phyloP scores from a whole-genome alignment of 1,139 yeast genomes.

The Candida labiduridarum region DNA sequence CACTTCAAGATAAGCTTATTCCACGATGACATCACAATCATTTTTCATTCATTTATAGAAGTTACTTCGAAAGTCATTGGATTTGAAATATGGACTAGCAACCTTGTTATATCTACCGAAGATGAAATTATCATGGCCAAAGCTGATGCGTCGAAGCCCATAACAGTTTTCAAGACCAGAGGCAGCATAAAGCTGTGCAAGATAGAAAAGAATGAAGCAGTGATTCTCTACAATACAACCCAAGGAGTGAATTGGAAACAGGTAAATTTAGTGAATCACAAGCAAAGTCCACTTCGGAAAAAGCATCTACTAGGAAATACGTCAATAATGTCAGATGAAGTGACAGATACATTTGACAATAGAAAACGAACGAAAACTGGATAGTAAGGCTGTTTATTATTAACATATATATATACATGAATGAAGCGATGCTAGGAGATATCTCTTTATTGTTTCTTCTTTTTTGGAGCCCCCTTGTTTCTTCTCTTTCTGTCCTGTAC shows the following conservation, averaged over 20 bases:
- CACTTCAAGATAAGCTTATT: not conserved
- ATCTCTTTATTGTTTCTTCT: conserved; percentile 38
- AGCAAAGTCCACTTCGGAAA: not conserved
- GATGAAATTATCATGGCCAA: not conserved
- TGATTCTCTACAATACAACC: not conserved
- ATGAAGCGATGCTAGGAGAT: conserved; percentile 7
- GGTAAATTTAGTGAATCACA: not conserved
- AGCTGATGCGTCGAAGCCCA: conserved; percentile 1
- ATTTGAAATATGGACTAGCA: not conserved
- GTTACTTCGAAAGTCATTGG: not conserved
- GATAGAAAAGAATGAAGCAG: not conserved
- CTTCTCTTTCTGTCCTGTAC: conserved; percentile 75
- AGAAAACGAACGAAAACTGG: conserved; percentile 21
- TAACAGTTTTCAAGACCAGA: not conserved
- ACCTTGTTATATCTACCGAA: not conserved
- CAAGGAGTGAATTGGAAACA: conserved; percentile 4
- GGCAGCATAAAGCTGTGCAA: not conserved
- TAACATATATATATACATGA: conserved; percentile 1
- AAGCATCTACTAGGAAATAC: conserved; percentile 8
- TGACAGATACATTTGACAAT: conserved; percentile 34
- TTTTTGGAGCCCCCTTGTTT: conserved; percentile 92
- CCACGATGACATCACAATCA: not conserved
- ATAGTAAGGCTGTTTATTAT: conserved; percentile 4
- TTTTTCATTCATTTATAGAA: not conserved
- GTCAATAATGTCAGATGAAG: conserved; percentile 22